These are phyloP conservation scores for Corchorus olitorius DNA, from an alignment of 345 rosid species.

Conservation along the genomic window DNA sequence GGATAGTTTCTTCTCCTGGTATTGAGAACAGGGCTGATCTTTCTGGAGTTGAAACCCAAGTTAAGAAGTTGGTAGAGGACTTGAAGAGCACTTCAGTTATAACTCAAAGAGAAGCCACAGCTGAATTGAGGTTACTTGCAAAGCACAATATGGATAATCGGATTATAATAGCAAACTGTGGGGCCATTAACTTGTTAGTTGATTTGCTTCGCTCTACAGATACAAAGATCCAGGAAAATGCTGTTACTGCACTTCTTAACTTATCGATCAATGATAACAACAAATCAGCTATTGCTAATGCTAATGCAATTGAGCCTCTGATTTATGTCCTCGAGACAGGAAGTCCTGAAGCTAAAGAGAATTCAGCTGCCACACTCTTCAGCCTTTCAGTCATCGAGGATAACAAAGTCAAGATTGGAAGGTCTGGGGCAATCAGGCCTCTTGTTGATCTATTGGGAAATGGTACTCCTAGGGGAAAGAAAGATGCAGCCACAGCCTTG, in stretches of 20 bases:
- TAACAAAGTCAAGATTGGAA: conserved; percentile 76
- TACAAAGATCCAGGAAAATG: conserved; percentile 61
- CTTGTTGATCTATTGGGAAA: conserved; percentile 81
- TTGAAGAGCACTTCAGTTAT: conserved; percentile 58
- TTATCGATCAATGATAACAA: conserved; percentile 80
- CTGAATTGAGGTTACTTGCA: conserved; percentile 68
- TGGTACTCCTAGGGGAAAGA: conserved; percentile 86
- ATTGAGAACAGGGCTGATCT: conserved; percentile 75
- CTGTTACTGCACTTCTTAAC: conserved; percentile 92
- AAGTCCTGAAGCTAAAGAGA: conserved; percentile 81
- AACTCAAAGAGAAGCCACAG: conserved; percentile 61
- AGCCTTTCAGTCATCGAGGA: conserved; percentile 86
- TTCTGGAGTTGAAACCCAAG: conserved; percentile 70
- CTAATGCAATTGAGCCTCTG: conserved; percentile 75
- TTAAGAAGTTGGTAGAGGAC: conserved; percentile 66
- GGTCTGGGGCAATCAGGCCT: conserved; percentile 85
- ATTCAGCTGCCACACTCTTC: conserved; percentile 84
- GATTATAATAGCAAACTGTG: conserved; percentile 70
- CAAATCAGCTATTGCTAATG: conserved; percentile 66
- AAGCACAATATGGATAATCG: conserved; percentile 80
- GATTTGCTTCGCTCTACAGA: conserved; percentile 63
- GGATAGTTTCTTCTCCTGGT: conserved; percentile 68
- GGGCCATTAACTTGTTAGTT: conserved; percentile 68
- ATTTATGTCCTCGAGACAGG: conserved; percentile 83
- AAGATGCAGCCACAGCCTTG: conserved; percentile 92